Conservation (phyloP, 2,329 filamentous ascomycete species). For the Pseudocercospora ulei region DNA sequence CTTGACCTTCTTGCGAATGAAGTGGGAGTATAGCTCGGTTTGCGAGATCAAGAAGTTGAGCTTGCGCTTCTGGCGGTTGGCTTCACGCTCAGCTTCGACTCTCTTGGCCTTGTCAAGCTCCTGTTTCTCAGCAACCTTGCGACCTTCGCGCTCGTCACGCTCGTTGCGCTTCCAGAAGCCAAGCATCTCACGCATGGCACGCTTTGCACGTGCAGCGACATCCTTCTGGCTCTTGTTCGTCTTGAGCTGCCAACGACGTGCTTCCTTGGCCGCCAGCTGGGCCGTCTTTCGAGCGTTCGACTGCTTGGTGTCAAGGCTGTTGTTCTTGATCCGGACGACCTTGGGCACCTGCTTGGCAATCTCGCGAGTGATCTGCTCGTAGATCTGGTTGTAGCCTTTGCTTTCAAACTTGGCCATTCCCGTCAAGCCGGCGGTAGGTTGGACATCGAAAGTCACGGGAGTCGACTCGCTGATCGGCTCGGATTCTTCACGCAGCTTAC, state of each 20-base stretch:
- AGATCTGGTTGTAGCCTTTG: conserved; percentile 81
- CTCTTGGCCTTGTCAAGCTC: conserved; percentile 94
- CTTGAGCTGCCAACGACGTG: conserved; percentile 89
- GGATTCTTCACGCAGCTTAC: conserved; percentile 34
- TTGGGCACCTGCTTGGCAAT: conserved; percentile 88
- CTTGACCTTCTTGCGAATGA: conserved; percentile 98
- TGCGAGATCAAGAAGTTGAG: conserved; percentile 99
- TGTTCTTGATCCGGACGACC: conserved; percentile 75
- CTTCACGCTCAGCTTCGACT: conserved; percentile 93
- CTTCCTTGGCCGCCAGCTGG: conserved; percentile 91
- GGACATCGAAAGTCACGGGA: conserved; percentile 26
- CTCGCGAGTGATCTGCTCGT: conserved; percentile 94
- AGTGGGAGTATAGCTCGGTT: conserved; percentile 97
- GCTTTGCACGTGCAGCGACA: conserved; percentile 89
- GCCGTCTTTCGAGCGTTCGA: conserved; percentile 98
- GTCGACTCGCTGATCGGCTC: conserved; percentile 51
- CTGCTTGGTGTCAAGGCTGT: conserved; percentile 74
- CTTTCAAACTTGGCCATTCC: conserved; percentile 33
- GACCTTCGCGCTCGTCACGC: conserved; percentile 85
- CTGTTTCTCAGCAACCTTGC: conserved; percentile 88
- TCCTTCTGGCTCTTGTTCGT: conserved; percentile 99
- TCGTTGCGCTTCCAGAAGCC: conserved; percentile 99
- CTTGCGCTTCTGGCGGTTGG: conserved; percentile 93
- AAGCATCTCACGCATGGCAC: conserved; percentile 99
- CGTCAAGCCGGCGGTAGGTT: conserved; percentile 29